Base-by-base conservation (phyloP, 768 basidiomycete genomes). In the Phlegmacium glaucopus region DNA sequence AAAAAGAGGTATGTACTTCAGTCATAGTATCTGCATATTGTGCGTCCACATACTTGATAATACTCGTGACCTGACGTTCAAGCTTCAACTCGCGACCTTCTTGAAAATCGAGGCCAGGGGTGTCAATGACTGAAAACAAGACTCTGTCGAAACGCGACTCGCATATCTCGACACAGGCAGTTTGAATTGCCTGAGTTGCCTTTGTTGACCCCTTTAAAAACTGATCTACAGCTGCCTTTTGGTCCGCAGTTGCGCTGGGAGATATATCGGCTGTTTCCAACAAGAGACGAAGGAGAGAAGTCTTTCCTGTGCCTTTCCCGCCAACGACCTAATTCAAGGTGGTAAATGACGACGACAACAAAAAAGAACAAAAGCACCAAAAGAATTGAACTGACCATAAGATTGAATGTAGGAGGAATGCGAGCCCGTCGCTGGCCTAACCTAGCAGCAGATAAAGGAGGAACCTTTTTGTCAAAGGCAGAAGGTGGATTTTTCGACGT, bases 21-120 rank as follows among this genome's bases (percentile, higher is more conserved):
- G 76, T 87, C 83, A 94, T 83, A 1, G 90, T 91, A 56, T 92
- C 88, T 10, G 86, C 85, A 62, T 84, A 93, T 58, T 87, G 87
- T 4, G 78, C 70, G 53, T 93, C 91, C 6, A 93, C 68, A 54
- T 90, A 89, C 63, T 82, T 89, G 59, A 92, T 76, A 28, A 94
- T 69, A 9, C 66, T 57, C 29, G 81, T 83, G 13, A 93, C 85
- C 62, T 90, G 87, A 45, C 86, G 77, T 59, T 93, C 91, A 45
- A 93, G 74, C 62, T 76, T 81, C 50, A 94, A 67, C 64, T 91
- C 90, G 52, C 75, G 78, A 29, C 88, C 85, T 42, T 79, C 75
- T 36, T 72, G 57, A 61, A 90, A 90, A 60, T 91, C 89, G 42
- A 92, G 68, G 5, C 90, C 90, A 25, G 90, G 90, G 1, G 91